Evolutionary conservation across 2,329 filamentous ascomycete genomes (phyloP).

Genomic region (Pseudocercospora pini-densiflorae): DNA sequence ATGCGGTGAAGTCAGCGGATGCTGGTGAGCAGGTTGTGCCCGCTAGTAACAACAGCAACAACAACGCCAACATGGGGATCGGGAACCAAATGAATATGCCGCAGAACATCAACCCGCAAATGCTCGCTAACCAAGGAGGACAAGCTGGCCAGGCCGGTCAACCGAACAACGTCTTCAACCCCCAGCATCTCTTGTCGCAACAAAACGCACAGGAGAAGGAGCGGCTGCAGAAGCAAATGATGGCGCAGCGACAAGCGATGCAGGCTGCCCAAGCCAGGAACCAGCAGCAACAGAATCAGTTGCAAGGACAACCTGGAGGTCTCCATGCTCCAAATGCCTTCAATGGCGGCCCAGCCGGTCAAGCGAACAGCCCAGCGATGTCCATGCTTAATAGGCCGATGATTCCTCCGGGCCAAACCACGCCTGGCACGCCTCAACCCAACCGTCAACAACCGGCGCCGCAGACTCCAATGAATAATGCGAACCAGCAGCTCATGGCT

Average conservation of each 20-base stretch:
- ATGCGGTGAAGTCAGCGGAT: slow-evolving; percentile 64
- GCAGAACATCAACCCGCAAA: slow-evolving; percentile 41
- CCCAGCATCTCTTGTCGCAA: slow-evolving; percentile 46
- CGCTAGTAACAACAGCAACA: slow-evolving; percentile 59
- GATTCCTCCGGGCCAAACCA: slow-evolving; percentile 49
- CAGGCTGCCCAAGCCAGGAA: slow-evolving; percentile 31
- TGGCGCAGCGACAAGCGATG: slow-evolving; percentile 44
- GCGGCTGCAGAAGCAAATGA: slow-evolving; percentile 45
- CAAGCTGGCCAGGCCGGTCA: slow-evolving; percentile 24
- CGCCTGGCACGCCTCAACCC: slow-evolving; percentile 40
- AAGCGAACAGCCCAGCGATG: slow-evolving; percentile 50
- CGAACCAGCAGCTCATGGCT: slow-evolving; percentile 32
- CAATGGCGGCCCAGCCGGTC: slow-evolving; percentile 38
- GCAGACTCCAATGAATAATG: slow-evolving; percentile 33
- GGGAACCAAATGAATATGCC: slow-evolving; percentile 33
- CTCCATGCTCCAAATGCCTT: slow-evolving; percentile 47
- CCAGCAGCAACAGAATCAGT: slow-evolving; percentile 50
- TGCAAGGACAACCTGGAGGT: slow-evolving; percentile 52
- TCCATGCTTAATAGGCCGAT: slow-evolving; percentile 55
- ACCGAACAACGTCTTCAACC: slow-evolving; percentile 28
- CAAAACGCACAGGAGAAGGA: slow-evolving; percentile 47
- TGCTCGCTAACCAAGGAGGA: slow-evolving; percentile 39
- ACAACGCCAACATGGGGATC: slow-evolving; percentile 38
- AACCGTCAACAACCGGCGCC: slow-evolving; percentile 37
- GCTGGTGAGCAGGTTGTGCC: slow-evolving; percentile 67